Evolutionary conservation across 2,329 filamentous ascomycete species (phyloP).

Genomic region (Claviceps sp.): DNA sequence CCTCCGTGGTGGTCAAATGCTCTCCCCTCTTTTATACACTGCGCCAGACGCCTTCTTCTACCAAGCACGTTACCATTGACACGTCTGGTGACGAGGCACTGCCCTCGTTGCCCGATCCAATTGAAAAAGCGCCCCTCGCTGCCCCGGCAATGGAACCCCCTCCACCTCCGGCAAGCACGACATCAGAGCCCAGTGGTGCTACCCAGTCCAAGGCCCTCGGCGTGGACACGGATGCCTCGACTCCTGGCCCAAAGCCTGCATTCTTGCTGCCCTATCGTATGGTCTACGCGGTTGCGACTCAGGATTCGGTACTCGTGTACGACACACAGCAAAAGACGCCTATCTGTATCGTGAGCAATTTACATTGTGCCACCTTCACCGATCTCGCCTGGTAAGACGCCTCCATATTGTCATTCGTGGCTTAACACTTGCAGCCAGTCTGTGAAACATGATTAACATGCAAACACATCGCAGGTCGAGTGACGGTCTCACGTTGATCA

Average conservation of each 20-base stretch:
- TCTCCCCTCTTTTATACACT: constrained; percentile 82
- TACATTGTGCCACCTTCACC: constrained; percentile 95
- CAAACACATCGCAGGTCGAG: constrained; percentile 26
- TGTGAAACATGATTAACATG: constrained; percentile 14
- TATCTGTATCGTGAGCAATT: constrained; percentile 85
- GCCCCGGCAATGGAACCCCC: constrained; percentile 72
- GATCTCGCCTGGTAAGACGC: constrained; percentile 75
- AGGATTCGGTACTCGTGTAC: constrained; percentile 88
- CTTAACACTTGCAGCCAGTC: background rate
- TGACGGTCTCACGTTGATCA: constrained; percentile 51
- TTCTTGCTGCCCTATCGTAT: constrained; percentile 87
- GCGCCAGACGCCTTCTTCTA: constrained; percentile 52
- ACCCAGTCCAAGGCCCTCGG: constrained; percentile 37
- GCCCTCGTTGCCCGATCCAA: constrained; percentile 68
- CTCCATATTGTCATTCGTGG: background rate
- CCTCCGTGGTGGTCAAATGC: constrained; percentile 88
- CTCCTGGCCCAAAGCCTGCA: constrained; percentile 50
- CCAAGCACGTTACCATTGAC: constrained; percentile 87
- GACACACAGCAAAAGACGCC: constrained; percentile 95
- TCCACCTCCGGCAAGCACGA: constrained; percentile 42
- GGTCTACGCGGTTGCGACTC: constrained; percentile 92
- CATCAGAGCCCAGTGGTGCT: constrained; percentile 32
- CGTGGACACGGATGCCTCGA: constrained; percentile 31
- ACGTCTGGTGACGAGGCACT: constrained; percentile 80
- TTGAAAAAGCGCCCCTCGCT: constrained; percentile 46